These are phyloP conservation scores for Arctium lappa DNA, from an alignment of 129 eudicot species.

Conservation along the genomic window DNA sequence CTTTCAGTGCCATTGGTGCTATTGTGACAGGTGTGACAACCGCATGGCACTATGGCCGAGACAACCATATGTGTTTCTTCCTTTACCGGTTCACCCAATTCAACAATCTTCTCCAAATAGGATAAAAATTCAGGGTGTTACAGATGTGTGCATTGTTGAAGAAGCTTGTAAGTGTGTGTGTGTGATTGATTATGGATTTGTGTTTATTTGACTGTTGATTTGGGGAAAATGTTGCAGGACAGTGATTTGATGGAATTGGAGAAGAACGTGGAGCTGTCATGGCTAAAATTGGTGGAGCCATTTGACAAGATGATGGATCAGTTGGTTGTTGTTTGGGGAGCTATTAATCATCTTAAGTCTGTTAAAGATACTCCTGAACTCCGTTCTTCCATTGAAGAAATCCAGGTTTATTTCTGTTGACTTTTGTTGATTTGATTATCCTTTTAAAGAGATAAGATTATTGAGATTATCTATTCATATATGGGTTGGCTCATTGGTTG, in stretches of 20 bases:
- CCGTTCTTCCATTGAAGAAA: slow-evolving; percentile 90
- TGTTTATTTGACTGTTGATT: slow-evolving; percentile 13
- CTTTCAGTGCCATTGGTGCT: too few relatives aligned
- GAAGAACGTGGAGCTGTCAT: slow-evolving; percentile 78
- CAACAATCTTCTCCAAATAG: too few relatives aligned
- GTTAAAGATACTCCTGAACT: slow-evolving; percentile 84
- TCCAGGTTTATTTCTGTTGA: slow-evolving; percentile 54
- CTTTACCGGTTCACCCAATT: too few relatives aligned
- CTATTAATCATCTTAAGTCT: slow-evolving; percentile 84
- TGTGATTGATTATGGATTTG: slow-evolving; percentile 2
- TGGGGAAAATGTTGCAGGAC: slow-evolving; percentile 44
- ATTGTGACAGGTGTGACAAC: too few relatives aligned
- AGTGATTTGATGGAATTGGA: slow-evolving; percentile 74
- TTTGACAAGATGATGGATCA: slow-evolving; percentile 73
- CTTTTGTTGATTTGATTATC: background rate
- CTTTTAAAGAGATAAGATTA: background rate
- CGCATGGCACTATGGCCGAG: too few relatives aligned
- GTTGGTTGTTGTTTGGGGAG: slow-evolving; percentile 85
- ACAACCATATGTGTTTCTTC: too few relatives aligned
- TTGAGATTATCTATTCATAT: background rate
- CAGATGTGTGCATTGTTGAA: slow-evolving; percentile 67
- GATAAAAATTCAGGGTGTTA: too few relatives aligned
- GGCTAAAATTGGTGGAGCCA: slow-evolving; percentile 89
- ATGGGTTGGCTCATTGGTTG: background rate
- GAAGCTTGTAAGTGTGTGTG: slow-evolving; percentile 51